Evolutionary conservation across 2,329 filamentous ascomycete species (phyloP).

Genomic region (Alternaria solani): DNA sequence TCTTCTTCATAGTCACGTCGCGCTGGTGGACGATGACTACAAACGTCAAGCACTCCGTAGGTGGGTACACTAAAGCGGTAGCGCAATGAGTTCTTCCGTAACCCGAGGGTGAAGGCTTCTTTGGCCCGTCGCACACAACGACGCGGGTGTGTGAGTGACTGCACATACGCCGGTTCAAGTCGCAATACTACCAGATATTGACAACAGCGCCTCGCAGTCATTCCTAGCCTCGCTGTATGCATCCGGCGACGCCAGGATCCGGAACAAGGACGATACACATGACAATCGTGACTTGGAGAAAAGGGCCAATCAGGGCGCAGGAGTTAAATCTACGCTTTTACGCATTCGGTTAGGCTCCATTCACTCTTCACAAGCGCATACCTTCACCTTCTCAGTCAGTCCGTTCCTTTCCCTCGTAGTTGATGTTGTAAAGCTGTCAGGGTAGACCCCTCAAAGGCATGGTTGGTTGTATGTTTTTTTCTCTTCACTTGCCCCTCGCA

Average conservation of each 20-base stretch:
- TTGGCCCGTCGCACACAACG: slow-evolving; percentile 6
- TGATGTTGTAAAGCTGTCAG: neutral
- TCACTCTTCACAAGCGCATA: slow-evolving; percentile 8
- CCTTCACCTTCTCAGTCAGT: neutral
- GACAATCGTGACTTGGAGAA: slow-evolving; percentile 1
- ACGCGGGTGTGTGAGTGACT: neutral
- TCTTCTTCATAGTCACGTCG: neutral
- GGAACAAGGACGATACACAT: slow-evolving; percentile 1
- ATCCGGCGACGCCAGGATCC: neutral
- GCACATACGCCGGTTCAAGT: neutral
- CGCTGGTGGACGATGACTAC: slow-evolving; percentile 7
- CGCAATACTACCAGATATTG: neutral
- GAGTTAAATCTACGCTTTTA: slow-evolving; percentile 11
- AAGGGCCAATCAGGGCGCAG: slow-evolving; percentile 10
- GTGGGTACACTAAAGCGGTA: slow-evolving; percentile 16
- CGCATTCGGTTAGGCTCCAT: slow-evolving; percentile 7
- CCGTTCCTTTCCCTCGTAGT: neutral
- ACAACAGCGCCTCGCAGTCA: neutral
- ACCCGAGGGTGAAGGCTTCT: slow-evolving; percentile 5
- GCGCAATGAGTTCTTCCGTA: slow-evolving; percentile 9
- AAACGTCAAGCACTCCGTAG: slow-evolving; percentile 7
- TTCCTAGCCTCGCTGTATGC: neutral
- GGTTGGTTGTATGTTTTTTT: slow-evolving; percentile 5
- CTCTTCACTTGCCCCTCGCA: neutral
- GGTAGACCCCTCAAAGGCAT: slow-evolving; percentile 3